Conservation (phyloP, 129 eudicot species). For the Ambrosia trifida region DNA sequence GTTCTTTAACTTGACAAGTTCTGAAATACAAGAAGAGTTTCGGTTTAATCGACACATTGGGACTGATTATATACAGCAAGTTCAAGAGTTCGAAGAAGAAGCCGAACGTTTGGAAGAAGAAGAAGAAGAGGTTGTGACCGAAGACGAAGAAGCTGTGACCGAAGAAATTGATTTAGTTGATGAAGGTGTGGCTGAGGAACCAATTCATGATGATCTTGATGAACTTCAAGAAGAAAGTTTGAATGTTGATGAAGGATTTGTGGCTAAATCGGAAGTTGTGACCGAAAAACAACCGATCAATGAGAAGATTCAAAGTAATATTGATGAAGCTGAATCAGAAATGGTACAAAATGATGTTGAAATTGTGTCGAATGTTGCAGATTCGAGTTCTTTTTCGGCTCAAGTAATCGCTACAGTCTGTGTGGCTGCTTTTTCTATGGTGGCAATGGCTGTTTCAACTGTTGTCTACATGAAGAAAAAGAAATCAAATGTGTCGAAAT, state of each 20-base stretch:
- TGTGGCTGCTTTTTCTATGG: constrained; percentile 31
- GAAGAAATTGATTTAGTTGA: too few relatives aligned
- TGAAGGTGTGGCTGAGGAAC: too few relatives aligned
- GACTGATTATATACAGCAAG: constrained; percentile 22
- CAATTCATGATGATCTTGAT: not conserved
- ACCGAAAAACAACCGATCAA: constrained; percentile 8
- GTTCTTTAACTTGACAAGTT: constrained; percentile 36
- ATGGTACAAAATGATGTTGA: constrained; percentile 20
- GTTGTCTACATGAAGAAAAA: constrained; percentile 23
- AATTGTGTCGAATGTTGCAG: constrained; percentile 12
- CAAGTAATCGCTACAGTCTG: constrained; percentile 20
- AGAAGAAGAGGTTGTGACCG: constrained; percentile 21
- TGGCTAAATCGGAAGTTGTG: too few relatives aligned
- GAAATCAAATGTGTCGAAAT: constrained; percentile 14
- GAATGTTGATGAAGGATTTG: constrained; percentile 11
- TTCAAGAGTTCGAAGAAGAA: constrained; percentile 31
- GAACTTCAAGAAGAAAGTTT: constrained; percentile 6
- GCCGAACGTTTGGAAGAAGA: constrained; percentile 21
- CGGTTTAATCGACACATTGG: constrained; percentile 26
- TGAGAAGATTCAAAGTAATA: not conserved
- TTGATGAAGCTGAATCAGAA: constrained; percentile 13
- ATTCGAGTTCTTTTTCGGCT: constrained; percentile 3
- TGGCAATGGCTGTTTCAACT: constrained; percentile 26
- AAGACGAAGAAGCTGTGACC: constrained; percentile 5
- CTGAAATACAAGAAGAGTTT: constrained; percentile 39